Base-by-base conservation (phyloP, 148 eudicot species). In the Beta vulgaris region DNA sequence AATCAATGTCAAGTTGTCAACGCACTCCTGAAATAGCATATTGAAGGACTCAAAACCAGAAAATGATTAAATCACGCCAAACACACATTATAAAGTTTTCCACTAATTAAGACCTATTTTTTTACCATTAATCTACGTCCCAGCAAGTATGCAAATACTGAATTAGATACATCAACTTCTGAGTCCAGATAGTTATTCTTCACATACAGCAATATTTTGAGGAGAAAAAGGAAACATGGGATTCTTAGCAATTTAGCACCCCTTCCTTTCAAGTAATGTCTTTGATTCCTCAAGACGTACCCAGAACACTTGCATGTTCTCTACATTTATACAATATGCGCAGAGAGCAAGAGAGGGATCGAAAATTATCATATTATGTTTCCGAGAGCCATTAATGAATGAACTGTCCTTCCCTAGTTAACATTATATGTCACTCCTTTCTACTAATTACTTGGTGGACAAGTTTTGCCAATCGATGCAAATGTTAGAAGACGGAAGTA, bases 1-100 rank as follows among this genome's bases (percentile, higher is more conserved):
- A 93, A 86, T 82, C 85, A 86, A 78, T 83, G 88, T 92, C 92
- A 92, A 90, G 85, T 77, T 83, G 88, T 92, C 92, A 92, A 90
- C 80, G 86, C 69, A 82, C 70, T 86, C 95, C 90, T 90, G 92
- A 90, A 88, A 85, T 78, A 84, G 75, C 85, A 87, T 82, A 72
- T 73, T 79, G 36, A 78, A 73, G 77, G 77, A 89, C 85, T 86
- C 80, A 89, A 89, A 85, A 86, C 76, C 71, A 68, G 76, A 25
- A 66, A 73, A 9, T 54, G 65, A 58, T 60, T 55, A 39, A 25
- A 78, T 40, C 69, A 40, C 60, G 69, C 72, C 67, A 36, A 35
- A 25, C 46, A 69, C 19, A 31, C 35, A 60, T 53, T 42, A 43
- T 3, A 58, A 32, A 51, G 15, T 37, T 60, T 57, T 73, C 11